These are phyloP conservation scores for Geotrichum histeridarum DNA, from an alignment of 1,139 yeast species.

Conservation along the genomic window DNA sequence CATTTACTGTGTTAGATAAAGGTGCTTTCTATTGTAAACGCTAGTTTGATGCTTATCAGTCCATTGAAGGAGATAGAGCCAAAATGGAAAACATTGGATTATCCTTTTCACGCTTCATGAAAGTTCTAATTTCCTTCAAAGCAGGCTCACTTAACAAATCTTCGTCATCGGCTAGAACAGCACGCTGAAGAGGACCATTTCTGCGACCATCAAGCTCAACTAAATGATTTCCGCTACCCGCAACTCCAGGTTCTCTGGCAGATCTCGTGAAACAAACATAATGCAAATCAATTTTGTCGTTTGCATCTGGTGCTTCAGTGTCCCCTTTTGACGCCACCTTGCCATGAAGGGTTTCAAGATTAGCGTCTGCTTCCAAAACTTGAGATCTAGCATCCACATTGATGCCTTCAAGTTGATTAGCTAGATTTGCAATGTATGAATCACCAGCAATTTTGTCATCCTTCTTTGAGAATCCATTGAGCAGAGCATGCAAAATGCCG, in stretches of 20 bases:
- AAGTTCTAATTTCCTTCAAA: conserved; percentile 54
- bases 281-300: conserved; percentile 59
- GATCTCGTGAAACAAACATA: conserved; percentile 65
- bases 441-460: conserved; percentile 25
- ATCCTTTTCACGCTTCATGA: conserved; percentile 46
- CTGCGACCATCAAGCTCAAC: conserved; percentile 90
- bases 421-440: conserved; percentile 35
- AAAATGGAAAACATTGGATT: conserved; percentile 35
- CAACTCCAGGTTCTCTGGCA: conserved; percentile 32
- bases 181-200: conserved; percentile 66
- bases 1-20: no score
- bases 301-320: conserved; percentile 73
- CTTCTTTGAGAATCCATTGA: conserved; percentile 49
- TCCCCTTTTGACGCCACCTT: conserved; percentile 65
- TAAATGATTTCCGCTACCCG: conserved; percentile 43
- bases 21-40: not conserved
- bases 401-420: conserved; percentile 29
- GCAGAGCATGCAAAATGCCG: conserved; percentile 72
- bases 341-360: conserved; percentile 53
- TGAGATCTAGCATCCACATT: conserved; percentile 42
- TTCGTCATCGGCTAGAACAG: conserved; percentile 43
- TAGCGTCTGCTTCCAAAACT: conserved; percentile 43
- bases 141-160: conserved; percentile 53
- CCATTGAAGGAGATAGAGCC: conserved; percentile 31
- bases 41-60: not conserved